A percentile compares a stretch with the other conserved stretches of the same genome.
Evolutionary conservation across 2,329 filamentous ascomycete genomes (phyloP).

Genomic region (Botrytis cinerea): DNA sequence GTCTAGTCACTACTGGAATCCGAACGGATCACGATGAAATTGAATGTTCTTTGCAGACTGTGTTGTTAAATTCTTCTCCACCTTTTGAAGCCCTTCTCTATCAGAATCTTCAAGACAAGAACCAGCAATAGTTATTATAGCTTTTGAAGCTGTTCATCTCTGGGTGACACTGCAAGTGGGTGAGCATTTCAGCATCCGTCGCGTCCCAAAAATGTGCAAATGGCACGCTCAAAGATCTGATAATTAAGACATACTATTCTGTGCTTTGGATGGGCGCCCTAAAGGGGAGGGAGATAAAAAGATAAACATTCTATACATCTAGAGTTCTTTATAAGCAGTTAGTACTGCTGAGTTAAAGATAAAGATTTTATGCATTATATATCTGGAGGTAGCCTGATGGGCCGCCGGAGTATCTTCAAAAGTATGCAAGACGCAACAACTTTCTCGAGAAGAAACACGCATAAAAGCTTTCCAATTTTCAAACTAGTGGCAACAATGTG

Average conservation of each 20-base stretch:
- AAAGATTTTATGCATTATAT: rapidly evolving
- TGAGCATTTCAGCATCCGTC: not conserved
- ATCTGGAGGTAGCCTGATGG: rapidly evolving
- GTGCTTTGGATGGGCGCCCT: not conserved
- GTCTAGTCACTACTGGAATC: not conserved
- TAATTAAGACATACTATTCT: not conserved
- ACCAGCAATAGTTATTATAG: rapidly evolving
- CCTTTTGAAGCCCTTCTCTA: constrained; percentile 15
- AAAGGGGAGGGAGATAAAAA: not conserved
- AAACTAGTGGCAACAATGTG: not conserved
- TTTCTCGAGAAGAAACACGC: not conserved
- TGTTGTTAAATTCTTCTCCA: not conserved
- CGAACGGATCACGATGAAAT: not conserved
- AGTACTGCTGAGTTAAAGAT: not conserved
- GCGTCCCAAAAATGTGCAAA: not conserved
- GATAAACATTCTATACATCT: rapidly evolving
- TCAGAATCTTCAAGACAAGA: no score
- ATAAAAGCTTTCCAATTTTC: not conserved
- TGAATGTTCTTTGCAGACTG: constrained; percentile 7
- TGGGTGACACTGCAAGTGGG: rapidly evolving
- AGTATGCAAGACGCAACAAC: not conserved
- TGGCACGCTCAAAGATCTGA: not conserved
- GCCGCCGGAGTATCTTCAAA: not conserved
- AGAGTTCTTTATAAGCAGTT: not conserved
- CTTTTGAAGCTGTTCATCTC: not conserved